Percentiles rank a stretch among this genome's conserved stretches.
Evolutionary conservation across 2,329 filamentous ascomycete species (phyloP).

Genomic region (Paecilomyces variotii): DNA sequence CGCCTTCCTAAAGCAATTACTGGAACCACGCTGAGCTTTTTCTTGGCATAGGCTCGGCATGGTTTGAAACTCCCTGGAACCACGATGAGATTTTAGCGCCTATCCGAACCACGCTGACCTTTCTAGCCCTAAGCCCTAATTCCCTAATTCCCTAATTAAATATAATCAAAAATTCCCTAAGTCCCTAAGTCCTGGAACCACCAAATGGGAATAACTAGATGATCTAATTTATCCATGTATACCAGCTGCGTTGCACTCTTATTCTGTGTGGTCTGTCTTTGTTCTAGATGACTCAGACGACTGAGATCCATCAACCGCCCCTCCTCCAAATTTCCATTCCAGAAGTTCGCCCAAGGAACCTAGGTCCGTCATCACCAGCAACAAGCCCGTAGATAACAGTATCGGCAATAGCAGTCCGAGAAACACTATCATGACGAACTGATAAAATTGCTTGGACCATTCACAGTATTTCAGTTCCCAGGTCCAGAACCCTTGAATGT

Average conservation of each 20-base stretch:
- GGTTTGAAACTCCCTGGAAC: no score
- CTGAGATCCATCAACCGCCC: not conserved
- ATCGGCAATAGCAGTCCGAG: not conserved
- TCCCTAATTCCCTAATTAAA: no score
- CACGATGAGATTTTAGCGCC: no score
- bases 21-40: no score
- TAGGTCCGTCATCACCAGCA: not conserved
- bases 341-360: not conserved
- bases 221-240: not conserved
- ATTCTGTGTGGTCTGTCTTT: not conserved
- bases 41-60: no score
- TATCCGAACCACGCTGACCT: no score
- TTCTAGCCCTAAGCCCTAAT: no score
- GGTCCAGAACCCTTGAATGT: not conserved
- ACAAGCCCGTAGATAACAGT: not conserved
- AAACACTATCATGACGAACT: not conserved
- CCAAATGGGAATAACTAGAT: no score
- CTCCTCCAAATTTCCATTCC: not conserved
- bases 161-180: no score
- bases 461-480: not conserved
- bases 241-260: not conserved
- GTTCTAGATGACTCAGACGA: not conserved
- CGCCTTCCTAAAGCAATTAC: no score
- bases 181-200: no score
- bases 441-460: not conserved